These are phyloP conservation scores for Cymbopogon flexuosus DNA, from an alignment of 202 grass and related monocot species.

Conservation along the genomic window DNA sequence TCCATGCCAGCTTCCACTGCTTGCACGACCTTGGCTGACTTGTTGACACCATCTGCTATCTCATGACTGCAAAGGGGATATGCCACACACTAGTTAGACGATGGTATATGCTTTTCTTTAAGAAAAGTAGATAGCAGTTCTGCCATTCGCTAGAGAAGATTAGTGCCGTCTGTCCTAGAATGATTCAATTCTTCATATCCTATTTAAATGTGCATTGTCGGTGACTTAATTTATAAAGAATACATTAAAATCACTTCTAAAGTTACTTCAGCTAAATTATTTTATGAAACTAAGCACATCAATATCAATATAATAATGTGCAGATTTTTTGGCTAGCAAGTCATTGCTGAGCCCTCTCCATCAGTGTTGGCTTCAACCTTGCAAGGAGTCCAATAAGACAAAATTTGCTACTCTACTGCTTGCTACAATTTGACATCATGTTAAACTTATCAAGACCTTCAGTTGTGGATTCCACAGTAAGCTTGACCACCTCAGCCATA, in stretches of 20 bases:
- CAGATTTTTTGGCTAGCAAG: background rate
- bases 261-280: background rate
- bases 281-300: background rate
- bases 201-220: background rate
- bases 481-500: background rate
- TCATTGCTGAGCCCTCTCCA: background rate
- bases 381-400: background rate
- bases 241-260: background rate
- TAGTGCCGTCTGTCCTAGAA: background rate
- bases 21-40: constrained; percentile 62
- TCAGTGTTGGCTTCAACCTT: background rate
- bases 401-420: background rate
- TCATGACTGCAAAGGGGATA: constrained; percentile 52
- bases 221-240: background rate
- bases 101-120: background rate
- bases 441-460: background rate
- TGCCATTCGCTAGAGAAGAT: background rate
- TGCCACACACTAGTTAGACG: background rate
- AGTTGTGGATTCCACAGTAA: background rate
- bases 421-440: background rate
- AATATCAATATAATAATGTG: constrained; percentile 1
- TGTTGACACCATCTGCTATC: constrained; percentile 57
- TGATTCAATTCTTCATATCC: background rate
- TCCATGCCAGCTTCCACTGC: constrained; percentile 54
- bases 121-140: background rate